phyloP scores from a whole-genome alignment of 1,284 basidiomycete species.

The Ceratobasidium sp. region DNA sequence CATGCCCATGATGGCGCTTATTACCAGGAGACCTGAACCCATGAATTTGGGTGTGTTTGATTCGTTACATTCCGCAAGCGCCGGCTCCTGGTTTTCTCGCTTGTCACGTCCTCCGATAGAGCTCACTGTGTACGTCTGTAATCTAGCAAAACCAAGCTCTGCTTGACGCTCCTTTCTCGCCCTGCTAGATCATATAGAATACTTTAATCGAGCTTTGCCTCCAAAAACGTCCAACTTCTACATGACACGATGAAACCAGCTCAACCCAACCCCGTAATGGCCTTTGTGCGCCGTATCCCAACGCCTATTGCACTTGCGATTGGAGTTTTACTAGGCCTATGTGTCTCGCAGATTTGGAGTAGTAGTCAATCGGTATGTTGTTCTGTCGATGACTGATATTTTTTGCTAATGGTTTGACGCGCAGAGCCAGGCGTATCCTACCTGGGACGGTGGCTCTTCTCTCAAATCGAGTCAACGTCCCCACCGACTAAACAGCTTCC shows the following conservation, averaged over 20 bases:
- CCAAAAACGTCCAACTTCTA: not conserved
- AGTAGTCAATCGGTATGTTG: constrained; percentile 53
- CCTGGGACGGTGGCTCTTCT: constrained; percentile 49
- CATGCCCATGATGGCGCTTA: no score
- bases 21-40: no score
- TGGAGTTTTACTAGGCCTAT: constrained; percentile 74
- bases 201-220: not conserved
- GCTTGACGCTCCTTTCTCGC: constrained; percentile 10
- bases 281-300: constrained; percentile 44
- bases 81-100: constrained; percentile 9
- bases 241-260: constrained; percentile 44
- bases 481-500: constrained; percentile 47
- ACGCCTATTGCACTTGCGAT: constrained; percentile 62
- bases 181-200: not conserved
- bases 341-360: constrained; percentile 71
- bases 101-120: not conserved
- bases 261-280: constrained; percentile 39
- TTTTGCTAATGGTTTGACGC: not conserved
- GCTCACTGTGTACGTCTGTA: not conserved
- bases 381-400: not conserved
- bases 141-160: not conserved
- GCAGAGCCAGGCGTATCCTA: constrained; percentile 42
- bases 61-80: not conserved
- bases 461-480: constrained; percentile 49
- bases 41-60: not conserved